Evolutionary conservation across 2,329 filamentous ascomycete genomes (phyloP), one percentile per base, ranked within the genome.

Genomic region (Beauveria scarabaeidicola): DNA sequence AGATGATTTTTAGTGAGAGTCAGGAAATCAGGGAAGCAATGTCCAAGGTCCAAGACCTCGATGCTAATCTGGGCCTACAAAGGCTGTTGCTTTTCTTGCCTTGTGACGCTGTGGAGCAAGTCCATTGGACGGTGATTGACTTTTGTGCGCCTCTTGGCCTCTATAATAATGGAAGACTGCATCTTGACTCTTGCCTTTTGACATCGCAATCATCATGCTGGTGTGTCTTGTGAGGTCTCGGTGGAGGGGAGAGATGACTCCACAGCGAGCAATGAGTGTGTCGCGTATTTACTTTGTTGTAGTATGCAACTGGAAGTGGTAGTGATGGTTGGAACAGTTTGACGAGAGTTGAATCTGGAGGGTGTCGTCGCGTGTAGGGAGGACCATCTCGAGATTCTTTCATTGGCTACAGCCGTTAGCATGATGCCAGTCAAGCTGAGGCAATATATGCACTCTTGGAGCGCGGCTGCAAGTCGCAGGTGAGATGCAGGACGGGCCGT

Each of bases 381-480:
- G 25, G 40, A 10, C 19, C n/a, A 7, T 41, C 19, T 47, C 7
- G 44, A 47, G 23, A n/a, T 29, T 43, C 17, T 17, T 54, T 44
- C 10, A 23, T n/a, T 41, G n/a, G 36, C 36, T 23, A 25, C 29
- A 9, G 50, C 32, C 17, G 50, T 52, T 29, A 23, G 19, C 15
- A 53, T 10, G 21, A 53, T 53, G 51, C 51, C 29, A 38, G 38
- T 23, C 36, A 17, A 43, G 23, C 38, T 27, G 38, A 54, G 40
- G 52, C 52, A 54, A 44, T 19, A 54, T 29, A 55, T 46, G 52
- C 25, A 47, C 52, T 47, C 41, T 55, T 55, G 52, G 43, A 47
- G 41, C 41, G 41, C 29, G 19, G 25, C 52, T 55, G 52, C 52
- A 55, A 47, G 52, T 55, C 41, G 52, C 52, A 55, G 52, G 52